phyloP scores from a whole-genome alignment of 768 basidiomycete species.

The Rhodosporidiobolus sp. region DNA sequence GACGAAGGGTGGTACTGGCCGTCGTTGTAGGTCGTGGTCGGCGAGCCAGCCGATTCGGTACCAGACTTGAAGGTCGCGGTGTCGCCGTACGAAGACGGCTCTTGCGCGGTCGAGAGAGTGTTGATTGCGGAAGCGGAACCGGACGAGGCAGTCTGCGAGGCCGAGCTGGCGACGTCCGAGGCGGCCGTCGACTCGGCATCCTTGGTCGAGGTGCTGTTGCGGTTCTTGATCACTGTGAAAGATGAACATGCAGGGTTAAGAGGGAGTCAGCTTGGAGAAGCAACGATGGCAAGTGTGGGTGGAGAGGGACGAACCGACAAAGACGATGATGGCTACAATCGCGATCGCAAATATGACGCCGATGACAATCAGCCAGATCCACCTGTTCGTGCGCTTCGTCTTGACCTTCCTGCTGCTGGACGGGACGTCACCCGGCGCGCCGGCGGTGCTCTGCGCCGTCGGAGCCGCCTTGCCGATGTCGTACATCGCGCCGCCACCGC shows the following conservation, averaged over 20 bases:
- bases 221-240: background rate
- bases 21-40: constrained; percentile 18
- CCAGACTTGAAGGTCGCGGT: background rate
- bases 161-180: background rate
- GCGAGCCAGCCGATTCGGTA: background rate
- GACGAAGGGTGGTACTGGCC: constrained; percentile 16
- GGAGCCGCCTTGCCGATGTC: background rate
- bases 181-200: background rate
- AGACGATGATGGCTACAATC: background rate
- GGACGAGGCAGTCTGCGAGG: background rate
- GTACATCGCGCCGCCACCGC: background rate
- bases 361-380: background rate
- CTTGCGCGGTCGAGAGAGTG: background rate
- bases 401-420: background rate
- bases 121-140: background rate
- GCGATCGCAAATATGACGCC: background rate
- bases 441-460: background rate
- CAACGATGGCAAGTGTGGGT: background rate
- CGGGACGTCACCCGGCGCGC: background rate
- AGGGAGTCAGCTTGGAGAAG: background rate
- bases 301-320: background rate
- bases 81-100: background rate
- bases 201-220: constrained; percentile 5
- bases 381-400: no score
- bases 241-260: background rate